Evolutionary conservation across 192 early-diverging fungal species (phyloP), one percentile per base, ranked within the genome.

Genomic region (Dimargaris xerosporica): DNA sequence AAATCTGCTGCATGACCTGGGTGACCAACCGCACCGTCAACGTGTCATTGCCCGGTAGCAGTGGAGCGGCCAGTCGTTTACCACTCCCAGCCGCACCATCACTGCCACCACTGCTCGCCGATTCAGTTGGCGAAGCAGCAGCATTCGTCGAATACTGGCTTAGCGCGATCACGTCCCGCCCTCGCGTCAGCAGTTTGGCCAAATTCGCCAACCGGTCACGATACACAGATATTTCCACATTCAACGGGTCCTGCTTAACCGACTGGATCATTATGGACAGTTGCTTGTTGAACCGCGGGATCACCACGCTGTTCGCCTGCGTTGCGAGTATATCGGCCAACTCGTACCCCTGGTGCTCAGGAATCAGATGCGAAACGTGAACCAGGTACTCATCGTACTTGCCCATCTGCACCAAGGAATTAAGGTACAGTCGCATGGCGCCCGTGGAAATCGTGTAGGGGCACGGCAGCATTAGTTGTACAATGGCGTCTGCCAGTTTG

Each of bases 391-490:
- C 73, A 59, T 78, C 76, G 54, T 73, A 74, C 2, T 53, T 64
- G 13, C 76, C 73, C 68, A 67, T 73, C 3, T 72, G 73, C 28
- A 78, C 65, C 25, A 78, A 63, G 34, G 76, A 70, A 43, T 78
- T 78, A 15, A 78, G 71, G 39, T 71, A 78, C 54, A 78, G 47
- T 0, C 76, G 76, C 55, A 78, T 70, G 2, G 73, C 73, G 53
- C 76, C 73, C 43, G 73, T 70, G 29, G 76, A 78, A 53, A 78
- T 30, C 44, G 76, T 78, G 0, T 70, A 74, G 25, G 73, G 70
- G 71, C 67, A 30, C 66, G 76, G 29, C 62, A 74, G 42, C 68
- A 78, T 59, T 7, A 65, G 60, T 0, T 39, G 12, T 15, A 74
- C 71, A 25, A 78, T 72, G 19, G 66, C 63, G 17, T 74, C 70